phyloP scores from a whole-genome alignment of 768 basidiomycete species.

The Lactifluus hygrophoroides region DNA sequence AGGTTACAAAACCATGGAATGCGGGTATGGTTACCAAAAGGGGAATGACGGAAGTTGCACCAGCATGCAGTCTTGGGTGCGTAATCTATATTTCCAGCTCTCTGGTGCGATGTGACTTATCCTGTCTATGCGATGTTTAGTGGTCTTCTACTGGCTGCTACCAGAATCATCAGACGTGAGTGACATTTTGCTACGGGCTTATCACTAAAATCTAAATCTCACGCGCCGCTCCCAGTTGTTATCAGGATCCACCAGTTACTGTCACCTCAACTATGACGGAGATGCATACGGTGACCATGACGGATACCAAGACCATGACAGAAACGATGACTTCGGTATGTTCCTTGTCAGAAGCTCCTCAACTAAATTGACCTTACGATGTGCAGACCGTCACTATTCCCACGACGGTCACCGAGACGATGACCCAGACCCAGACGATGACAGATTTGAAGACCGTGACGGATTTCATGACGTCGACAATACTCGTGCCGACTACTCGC shows the following conservation, averaged over 20 bases:
- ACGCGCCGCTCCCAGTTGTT: constrained; percentile 7
- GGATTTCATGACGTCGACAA: constrained; percentile 36
- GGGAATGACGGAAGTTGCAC: constrained; percentile 46
- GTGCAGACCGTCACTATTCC: constrained; percentile 13
- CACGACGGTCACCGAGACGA: constrained; percentile 19
- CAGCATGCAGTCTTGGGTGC: constrained; percentile 46
- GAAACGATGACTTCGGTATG: constrained; percentile 23
- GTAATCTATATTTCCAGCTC: constrained; percentile 20
- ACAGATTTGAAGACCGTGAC: constrained; percentile 20
- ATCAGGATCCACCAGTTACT: constrained; percentile 31
- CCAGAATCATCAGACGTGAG: constrained; percentile 1
- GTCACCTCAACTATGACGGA: constrained; percentile 34
- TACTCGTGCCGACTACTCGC: constrained; percentile 53
- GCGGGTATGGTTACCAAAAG: constrained; percentile 64
- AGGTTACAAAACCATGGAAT: constrained; percentile 57
- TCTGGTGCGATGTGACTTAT: background rate
- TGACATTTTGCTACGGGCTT: background rate
- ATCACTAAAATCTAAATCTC: background rate
- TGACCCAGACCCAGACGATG: constrained; percentile 20
- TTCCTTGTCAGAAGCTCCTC: background rate
- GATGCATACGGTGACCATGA: constrained; percentile 34
- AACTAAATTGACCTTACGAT: background rate
- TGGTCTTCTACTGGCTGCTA: constrained; percentile 11
- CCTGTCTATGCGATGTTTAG: background rate
- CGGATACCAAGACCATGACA: constrained; percentile 23